Base-by-base conservation (phyloP, 225 moss, liverwort and hornwort species). In the Climacium dendroides region DNA sequence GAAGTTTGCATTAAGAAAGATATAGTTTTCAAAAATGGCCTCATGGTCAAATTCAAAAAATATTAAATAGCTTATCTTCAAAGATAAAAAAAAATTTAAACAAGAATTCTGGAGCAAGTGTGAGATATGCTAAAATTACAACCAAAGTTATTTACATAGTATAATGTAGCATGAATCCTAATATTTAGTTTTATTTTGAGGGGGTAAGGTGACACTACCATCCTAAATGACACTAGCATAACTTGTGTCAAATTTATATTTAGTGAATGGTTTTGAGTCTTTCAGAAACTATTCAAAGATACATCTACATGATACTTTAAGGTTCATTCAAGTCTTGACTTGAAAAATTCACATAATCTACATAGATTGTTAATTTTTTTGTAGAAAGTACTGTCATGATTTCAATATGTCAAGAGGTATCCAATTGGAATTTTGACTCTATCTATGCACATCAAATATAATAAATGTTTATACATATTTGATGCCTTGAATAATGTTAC, bases 71-170 rank as follows among this genome's bases (percentile, higher is more conserved):
- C 28, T 45, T 16, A 28, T 28, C 15, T 16, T 45, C 3, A 10
- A 45, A 72, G 28, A 72, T 29, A 0, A 28, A 11, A 39, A 4
- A 39, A 35, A 25, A 5, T 0, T 41, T 41, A 9, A 5, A 5
- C 43, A 41, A 26, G 7, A 70, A 70, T 43, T 71, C 28, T 71
- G 16, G 28, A 45, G 10, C 50, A n/a, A 19, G 5, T 50, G 12
- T 32, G 3, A 50, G 2, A 19, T 2, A 13, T 74, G 12, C 48
- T 48, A 48, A 50, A 32, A 30, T 2, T 34, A 50, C 3, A 50
- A 74, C 7, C 7, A 50, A 7, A 1, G 7, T 32, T 7, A 7
- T 74, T 74, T 6, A 5, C 0, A 5, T 73, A 18, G 1, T 0
- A 0, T 50, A 50, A 7, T 50, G 50, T 74, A 32, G 34, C 0